phyloP scores from a whole-genome alignment of 2,329 filamentous ascomycete species.

The Scytalidium lignicola region DNA sequence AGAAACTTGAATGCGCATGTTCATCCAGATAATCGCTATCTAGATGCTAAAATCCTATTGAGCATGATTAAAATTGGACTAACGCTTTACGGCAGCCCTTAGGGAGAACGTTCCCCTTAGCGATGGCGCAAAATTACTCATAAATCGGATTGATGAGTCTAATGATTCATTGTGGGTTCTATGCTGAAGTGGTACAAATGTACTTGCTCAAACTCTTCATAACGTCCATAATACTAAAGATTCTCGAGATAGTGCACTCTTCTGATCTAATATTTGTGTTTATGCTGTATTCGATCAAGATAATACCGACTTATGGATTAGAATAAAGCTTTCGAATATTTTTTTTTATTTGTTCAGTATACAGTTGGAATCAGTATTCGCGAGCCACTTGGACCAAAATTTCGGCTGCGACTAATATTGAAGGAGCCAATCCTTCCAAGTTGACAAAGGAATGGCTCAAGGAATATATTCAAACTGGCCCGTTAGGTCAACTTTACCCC shows the following conservation, averaged over 20 bases:
- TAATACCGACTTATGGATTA: slow-evolving; percentile 42
- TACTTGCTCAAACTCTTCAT: slow-evolving; percentile 35
- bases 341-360: slow-evolving; percentile 41
- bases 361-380: slow-evolving; percentile 42
- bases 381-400: slow-evolving; percentile 42
- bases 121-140: slow-evolving; percentile 33
- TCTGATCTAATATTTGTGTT: slow-evolving; percentile 32
- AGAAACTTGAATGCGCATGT: slow-evolving; percentile 35
- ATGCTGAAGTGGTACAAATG: slow-evolving; percentile 41
- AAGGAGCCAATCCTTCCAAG: slow-evolving; percentile 36
- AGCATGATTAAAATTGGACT: slow-evolving; percentile 24
- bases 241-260: slow-evolving; percentile 19
- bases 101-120: slow-evolving; percentile 22
- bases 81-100: slow-evolving; percentile 18
- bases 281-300: slow-evolving; percentile 46
- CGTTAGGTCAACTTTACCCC: slow-evolving; percentile 32
- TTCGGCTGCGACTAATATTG: slow-evolving; percentile 36
- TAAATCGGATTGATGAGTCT: slow-evolving; percentile 29
- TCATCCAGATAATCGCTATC: slow-evolving; percentile 31
- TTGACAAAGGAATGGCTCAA: slow-evolving; percentile 38
- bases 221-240: slow-evolving; percentile 27
- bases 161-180: slow-evolving; percentile 38
- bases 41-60: slow-evolving; percentile 20
- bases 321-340: slow-evolving; percentile 38
- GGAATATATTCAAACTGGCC: slow-evolving; percentile 40